Evolutionary conservation across 192 early-diverging fungal species (phyloP), one percentile per base, ranked within the genome.

Genomic region (Podochytrium sp.): DNA sequence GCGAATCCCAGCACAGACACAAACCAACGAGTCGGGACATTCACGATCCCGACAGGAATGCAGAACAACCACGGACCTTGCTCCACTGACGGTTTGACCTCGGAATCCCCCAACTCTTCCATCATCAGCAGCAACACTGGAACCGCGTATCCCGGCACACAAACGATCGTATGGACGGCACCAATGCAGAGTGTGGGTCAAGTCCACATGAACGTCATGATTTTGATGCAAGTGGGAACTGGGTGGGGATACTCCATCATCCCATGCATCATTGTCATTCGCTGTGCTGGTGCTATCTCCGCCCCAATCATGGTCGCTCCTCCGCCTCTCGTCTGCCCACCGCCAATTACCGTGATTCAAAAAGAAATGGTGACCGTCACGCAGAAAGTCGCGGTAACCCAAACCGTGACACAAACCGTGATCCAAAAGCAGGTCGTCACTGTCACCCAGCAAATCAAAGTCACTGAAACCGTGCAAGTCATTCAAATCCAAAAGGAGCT

Each of bases 111-210:
- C 50, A 37, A 38, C 52, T 71, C 68, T 25, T 16, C 52, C 33
- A 5, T 71, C 32, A 59, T 27, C 16, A 33, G 39, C 39, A 37
- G 6, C 4, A 6, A 29, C 7, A 62, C 39, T 6, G 27, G 12
- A 4, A 20, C 18, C 32, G 14, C 32, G 6, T 37, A 37, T 34
- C 18, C 60, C 14, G 60, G 60, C 27, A 37, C 60, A 14, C 60
- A 62, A 27, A 62, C 32, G 5, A n/a, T 62, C 27, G 16, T 20
- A 20, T 62, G 60, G 60, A 62, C 60, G 27, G 60, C 60, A n/a
- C 60, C 60, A 14, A 7, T 10, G 27, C 39, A 33, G 37, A 37
- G 32, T 62, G 27, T 62, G 6, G 60, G 60, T 27, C 29, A 62
- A 27, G 32, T 62, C 37, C 32, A 62, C 27, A 20, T 62, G 34